These are phyloP conservation scores for Calonectria pseudoturangicola DNA, from an alignment of 2,329 filamentous ascomycete genomes.

Conservation along the genomic window DNA sequence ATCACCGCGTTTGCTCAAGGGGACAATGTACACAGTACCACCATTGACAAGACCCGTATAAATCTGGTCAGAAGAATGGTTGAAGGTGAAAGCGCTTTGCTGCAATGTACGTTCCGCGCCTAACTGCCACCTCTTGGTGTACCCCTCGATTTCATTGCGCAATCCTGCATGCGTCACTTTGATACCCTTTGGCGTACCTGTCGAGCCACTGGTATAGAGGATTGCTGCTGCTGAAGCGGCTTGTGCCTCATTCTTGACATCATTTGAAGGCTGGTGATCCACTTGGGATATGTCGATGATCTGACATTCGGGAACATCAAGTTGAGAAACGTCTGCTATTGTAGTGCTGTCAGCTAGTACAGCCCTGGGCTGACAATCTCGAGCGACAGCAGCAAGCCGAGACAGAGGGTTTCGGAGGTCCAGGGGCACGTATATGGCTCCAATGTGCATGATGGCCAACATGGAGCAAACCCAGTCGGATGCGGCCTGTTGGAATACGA, in stretches of 20 bases:
- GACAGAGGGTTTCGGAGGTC: constrained; percentile 58
- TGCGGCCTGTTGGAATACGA: not conserved
- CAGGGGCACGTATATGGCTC: constrained; percentile 62
- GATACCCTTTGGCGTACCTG: constrained; percentile 20
- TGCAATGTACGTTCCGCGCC: constrained; percentile 4
- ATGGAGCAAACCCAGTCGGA: constrained; percentile 46
- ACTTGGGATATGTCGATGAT: not conserved
- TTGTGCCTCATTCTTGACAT: too few species aligned
- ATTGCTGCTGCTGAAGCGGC: not conserved
- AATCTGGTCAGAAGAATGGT: constrained; percentile 7
- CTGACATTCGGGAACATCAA: not conserved
- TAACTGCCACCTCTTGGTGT: not conserved
- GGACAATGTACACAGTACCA: not conserved
- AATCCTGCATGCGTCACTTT: not conserved
- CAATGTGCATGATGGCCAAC: constrained; percentile 63
- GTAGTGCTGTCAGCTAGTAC: not conserved
- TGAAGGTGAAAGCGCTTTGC: constrained; percentile 10
- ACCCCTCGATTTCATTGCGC: constrained; percentile 12
- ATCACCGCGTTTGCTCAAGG: not conserved
- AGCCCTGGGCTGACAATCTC: not conserved
- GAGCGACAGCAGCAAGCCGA: constrained; percentile 51
- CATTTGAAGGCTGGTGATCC: too few species aligned
- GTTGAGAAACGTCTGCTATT: not conserved
- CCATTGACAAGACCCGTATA: constrained; percentile 16
- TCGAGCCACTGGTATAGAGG: constrained; percentile 24